phyloP scores from a whole-genome alignment of 2,329 filamentous ascomycete species.

The Fusarium gaditjirri region DNA sequence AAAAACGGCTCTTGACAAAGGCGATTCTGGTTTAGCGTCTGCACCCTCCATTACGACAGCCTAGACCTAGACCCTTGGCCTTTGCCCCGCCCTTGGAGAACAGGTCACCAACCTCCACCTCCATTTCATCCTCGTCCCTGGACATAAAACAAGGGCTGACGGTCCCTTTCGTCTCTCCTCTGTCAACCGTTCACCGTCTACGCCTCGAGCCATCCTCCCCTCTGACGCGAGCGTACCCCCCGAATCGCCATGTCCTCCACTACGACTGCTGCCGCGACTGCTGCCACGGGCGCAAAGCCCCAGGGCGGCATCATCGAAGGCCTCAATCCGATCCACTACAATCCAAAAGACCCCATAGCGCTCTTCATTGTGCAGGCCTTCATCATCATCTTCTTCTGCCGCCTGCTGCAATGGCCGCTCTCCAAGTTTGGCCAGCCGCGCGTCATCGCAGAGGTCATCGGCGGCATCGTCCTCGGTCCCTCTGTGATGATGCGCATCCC shows the following conservation, averaged over 20 bases:
- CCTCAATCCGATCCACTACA: constrained; percentile 74
- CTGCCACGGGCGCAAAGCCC: constrained; percentile 50
- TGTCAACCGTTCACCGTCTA: neutral
- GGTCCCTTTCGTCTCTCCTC: neutral
- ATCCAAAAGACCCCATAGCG: constrained; percentile 76
- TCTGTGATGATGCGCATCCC: constrained; percentile 90
- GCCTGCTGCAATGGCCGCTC: constrained; percentile 76
- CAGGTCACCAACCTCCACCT: neutral
- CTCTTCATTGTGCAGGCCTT: constrained; percentile 47
- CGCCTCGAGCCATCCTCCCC: neutral
- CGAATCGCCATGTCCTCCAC: constrained; percentile 11
- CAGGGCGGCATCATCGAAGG: constrained; percentile 76
- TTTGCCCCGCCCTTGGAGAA: neutral
- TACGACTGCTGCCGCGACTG: constrained; percentile 26
- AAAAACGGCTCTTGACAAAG: neutral
- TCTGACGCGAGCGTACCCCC: neutral
- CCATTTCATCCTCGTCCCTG: neutral
- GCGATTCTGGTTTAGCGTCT: neutral
- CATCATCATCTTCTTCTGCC: constrained; percentile 62
- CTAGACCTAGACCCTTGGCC: neutral
- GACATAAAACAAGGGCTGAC: neutral
- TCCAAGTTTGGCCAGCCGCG: constrained; percentile 81
- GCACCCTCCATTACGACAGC: neutral
- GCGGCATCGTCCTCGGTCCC: constrained; percentile 85
- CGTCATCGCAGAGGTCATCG: constrained; percentile 86